Base-by-base conservation (phyloP, 208 protist genomes). In the Acanthamoeba healyi region DNA sequence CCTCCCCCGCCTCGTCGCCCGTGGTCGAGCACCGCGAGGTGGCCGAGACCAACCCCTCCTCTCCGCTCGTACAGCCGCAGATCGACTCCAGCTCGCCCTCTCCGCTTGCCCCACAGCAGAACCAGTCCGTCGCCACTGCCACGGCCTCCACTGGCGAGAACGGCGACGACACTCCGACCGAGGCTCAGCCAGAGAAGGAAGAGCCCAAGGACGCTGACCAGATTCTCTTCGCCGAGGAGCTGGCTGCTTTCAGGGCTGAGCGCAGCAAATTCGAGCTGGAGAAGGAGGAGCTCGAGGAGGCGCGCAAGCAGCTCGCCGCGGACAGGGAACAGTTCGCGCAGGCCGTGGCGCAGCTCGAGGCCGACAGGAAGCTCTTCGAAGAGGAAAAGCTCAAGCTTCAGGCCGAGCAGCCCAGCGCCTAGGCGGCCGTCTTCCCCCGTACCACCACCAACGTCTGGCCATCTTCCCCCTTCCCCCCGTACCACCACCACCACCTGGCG, bases 171-270 rank as follows among this genome's bases (percentile, higher is more conserved):
- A n/a, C 51, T 12, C 51, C 51, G 51, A 22, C 51, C 51, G 51
- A 58, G 51, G 51, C 51, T n/a, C n/a, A n/a, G n/a, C n/a, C n/a
- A n/a, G n/a, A n/a, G n/a, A n/a, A n/a, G n/a, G n/a, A n/a, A n/a
- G n/a, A 54, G 10, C 49, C 49, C n/a, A n/a, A n/a, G n/a, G 12
- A 67, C n/a, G 29, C n/a, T 32, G 26, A 29, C 26, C 63, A 72
- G 63, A n/a, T n/a, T n/a, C n/a, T n/a, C 49, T 79, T 79, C 70
- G 70, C n/a, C 36, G 70, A 79, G 36, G 70, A 79, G 15, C 70
- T 79, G 10, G 22, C 17, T 6, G 70, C 36, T 7, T 79, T 79
- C 36, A 36, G 46, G 70, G 36, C 17, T 9, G 70, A 79, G 70
- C 70, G 70, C 22, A 10, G 24, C 7, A 7, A 44, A 7, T 79